Base-by-base conservation (phyloP, 352 stramenopile genomes). In the Phytophthora vignae region DNA sequence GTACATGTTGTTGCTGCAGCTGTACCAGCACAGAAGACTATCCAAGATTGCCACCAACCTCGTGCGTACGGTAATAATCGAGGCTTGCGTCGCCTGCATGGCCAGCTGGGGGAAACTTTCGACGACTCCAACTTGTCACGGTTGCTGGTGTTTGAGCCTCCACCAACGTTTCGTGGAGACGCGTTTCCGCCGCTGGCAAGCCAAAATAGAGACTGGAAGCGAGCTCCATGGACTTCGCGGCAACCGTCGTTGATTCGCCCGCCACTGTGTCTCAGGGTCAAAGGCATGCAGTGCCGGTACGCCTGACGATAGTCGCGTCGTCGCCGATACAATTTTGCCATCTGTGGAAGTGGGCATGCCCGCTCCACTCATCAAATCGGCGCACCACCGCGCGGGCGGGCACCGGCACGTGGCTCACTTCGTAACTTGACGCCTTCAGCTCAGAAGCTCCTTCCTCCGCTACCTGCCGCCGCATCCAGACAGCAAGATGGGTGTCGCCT, bases 401-500 rank as follows among this genome's bases (percentile, higher is more conserved):
- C 48, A 61, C 48, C 58, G 60, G 38, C 17, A 50, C 31, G 33
- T 19, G 22, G 40, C 25, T 71, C 68, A 79, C 69, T 74, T 46
- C 44, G 15, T 3, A 54, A 79, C 38, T 71, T 67, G 12, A 14
- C 21, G 40, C 57, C 44, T 53, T 14, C 5, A 19, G 44, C 27
- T 42, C 22, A 46, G 25, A 15, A 75, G 38, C 17, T 19, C 42
- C 27, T 48, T 4, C 36, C 36, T 42, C 4, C 25, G 9, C 52
- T 0, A 59, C 21, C 14, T 8, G 11, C 15, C 11, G 9, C 36
- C 12, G 36, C 36, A 42, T 50, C 15, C 40, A 2, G 44, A 19
- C 40, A 2, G 27, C 48, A 68, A 63, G 15, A 82, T 81, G 66
- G 72, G 72, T 31, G 42, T 79, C 56, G 71, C 76, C 59, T 89